Base-by-base conservation (phyloP, 169 alveolate genomes). In the Plasmodium gaboni region DNA sequence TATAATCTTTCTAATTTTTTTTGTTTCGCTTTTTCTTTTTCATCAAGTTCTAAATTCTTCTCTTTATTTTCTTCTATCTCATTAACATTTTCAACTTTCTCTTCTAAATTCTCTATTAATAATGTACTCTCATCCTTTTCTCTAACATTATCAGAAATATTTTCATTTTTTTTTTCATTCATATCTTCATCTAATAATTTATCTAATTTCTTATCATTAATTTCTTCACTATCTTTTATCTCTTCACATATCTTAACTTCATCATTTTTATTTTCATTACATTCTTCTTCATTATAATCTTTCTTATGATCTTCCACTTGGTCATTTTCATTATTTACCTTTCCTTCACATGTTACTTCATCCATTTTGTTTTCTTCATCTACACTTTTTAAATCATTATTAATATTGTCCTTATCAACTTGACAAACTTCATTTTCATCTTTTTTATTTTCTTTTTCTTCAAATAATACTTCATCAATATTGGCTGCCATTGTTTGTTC, bases 1-100 rank as follows among this genome's bases (percentile, higher is more conserved):
- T 46, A 50, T 64, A 63, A 63, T 55, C 13, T 71, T 60, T 73
- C 87, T 5, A 68, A 22, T 64, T 87, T 74, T 46, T 44, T 55
- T 12, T 53, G 68, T 12, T 26, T 51, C 5, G 48, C 88, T 46
- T 51, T 13, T 38, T 55, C 38, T 26, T 60, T 57, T 67, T 38
- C 71, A 51, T 64, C 50, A 7, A 17, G 19, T 19, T 26, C 19
- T 50, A 15, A 48, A 68, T 48, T 59, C 22, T 24, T n/a, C 72
- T 26, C 24, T 24, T 44, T 55, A 7, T 26, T 48, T 22, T 72
- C 69, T 28, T 59, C 57, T 1, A 5, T 53, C 28, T 19, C 17
- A 2, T 60, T 2, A 7, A 28, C 22, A 17, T 12, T 15, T 32
- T 85, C 64, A 5, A 67, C 71, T 26, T 64, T 48, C 46, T 80